Evolutionary conservation across 1,284 basidiomycete species (phyloP).

Genomic region (Leccinum griseonigrum): DNA sequence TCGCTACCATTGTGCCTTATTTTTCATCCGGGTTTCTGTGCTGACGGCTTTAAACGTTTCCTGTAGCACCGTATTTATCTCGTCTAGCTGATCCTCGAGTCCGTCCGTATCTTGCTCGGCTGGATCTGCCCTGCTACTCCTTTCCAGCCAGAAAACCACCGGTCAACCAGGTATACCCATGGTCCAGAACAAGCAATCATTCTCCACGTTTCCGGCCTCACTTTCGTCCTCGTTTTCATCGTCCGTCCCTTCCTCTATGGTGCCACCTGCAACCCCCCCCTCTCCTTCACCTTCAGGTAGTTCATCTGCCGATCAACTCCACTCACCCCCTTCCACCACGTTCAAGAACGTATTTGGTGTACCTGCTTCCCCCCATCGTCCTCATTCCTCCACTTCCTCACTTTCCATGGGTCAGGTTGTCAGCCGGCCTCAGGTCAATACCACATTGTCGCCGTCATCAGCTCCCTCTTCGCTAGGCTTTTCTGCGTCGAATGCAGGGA

Average conservation of each 20-base stretch:
- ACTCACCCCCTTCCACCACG: conserved; percentile 34
- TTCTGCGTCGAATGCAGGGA: conserved; percentile 37
- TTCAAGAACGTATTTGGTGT: conserved; percentile 37
- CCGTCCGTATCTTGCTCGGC: conserved; percentile 29
- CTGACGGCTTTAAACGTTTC: conserved; percentile 19
- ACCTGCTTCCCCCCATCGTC: conserved; percentile 36
- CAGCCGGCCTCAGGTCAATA: conserved; percentile 34
- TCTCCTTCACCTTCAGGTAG: conserved; percentile 36
- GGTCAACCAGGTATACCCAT: conserved; percentile 30
- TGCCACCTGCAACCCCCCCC: conserved; percentile 37
- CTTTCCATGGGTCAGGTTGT: conserved; percentile 41
- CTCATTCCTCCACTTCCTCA: conserved; percentile 34
- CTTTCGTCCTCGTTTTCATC: conserved; percentile 44
- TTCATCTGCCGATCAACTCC: conserved; percentile 41
- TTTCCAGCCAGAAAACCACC: conserved; percentile 28
- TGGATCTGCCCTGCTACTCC: conserved; percentile 20
- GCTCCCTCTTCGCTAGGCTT: conserved; percentile 25
- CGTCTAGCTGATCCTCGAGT: conserved; percentile 26
- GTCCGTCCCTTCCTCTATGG: conserved; percentile 39
- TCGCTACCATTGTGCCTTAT: conserved; percentile 20
- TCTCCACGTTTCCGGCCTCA: conserved; percentile 39
- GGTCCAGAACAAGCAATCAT: conserved; percentile 35
- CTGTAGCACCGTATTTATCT: conserved; percentile 34
- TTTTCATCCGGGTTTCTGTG: conserved; percentile 14
- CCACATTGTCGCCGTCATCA: conserved; percentile 29